A percentile compares a stretch with the other conserved stretches of the same genome.
phyloP scores from a whole-genome alignment of 495 filamentous ascomycete genomes.

The Clohesyomyces aquaticus region DNA sequence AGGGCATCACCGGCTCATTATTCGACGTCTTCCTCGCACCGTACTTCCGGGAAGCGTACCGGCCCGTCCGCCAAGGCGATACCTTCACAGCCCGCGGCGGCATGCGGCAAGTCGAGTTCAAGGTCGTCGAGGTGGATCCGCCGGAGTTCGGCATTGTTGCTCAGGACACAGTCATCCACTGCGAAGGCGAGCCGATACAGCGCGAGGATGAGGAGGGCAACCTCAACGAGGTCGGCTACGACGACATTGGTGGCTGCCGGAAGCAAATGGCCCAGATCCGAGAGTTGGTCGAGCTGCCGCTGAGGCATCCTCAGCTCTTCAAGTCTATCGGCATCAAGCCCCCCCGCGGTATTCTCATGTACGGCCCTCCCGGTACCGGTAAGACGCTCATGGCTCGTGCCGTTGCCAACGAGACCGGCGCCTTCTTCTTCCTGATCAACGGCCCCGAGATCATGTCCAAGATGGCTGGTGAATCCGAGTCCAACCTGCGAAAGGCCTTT shows the following conservation, averaged over 20 bases:
- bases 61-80: conserved; percentile 93
- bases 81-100: conserved; percentile 95
- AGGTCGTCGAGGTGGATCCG: conserved; percentile 97
- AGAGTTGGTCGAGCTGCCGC: conserved; percentile 94
- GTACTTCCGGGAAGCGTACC: conserved; percentile 99
- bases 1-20: conserved; percentile 93
- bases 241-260: conserved; percentile 98
- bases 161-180: conserved; percentile 98
- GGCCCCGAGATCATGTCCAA: conserved; percentile 99
- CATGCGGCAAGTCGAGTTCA: conserved; percentile 99
- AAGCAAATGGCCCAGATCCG: conserved; percentile 99
- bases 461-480: conserved; percentile 99
- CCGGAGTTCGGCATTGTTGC: conserved; percentile 98
- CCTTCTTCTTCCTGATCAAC: conserved; percentile 99
- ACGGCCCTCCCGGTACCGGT: conserved; percentile 96
- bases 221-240: conserved; percentile 97
- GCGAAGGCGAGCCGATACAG: conserved; percentile 97
- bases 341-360: conserved; percentile 96
- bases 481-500: conserved; percentile 95
- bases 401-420: conserved; percentile 97
- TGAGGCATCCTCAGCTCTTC: conserved; percentile 97
- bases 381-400: conserved; percentile 99
- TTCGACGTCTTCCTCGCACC: conserved; percentile 99
- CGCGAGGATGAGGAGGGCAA: conserved; percentile 99
- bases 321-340: conserved; percentile 99